Base-by-base conservation (phyloP, 2,329 filamentous ascomycete species). In the Sclerotinia borealis region DNA sequence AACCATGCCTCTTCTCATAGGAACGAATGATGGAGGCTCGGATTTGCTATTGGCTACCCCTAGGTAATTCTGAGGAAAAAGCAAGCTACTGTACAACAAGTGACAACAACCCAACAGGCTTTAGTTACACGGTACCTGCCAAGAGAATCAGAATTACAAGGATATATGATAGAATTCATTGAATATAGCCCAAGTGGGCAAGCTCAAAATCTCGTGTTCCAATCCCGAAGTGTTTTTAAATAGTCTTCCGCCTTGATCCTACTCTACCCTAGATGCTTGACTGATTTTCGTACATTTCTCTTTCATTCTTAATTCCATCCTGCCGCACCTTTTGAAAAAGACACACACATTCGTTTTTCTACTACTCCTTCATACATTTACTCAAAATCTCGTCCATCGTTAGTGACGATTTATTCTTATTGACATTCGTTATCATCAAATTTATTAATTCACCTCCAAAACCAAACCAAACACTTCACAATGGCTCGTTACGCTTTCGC, bases 401-500 rank as follows among this genome's bases (percentile, higher is more conserved):
- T 61, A 49, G 49, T 55, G 49, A 61, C 49, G 13, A 45, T 55
- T 27, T 55, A 41, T 15, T 51, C 13, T 51, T 29, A 59, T 31
- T 39, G 6, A 29, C 56, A 59, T 29, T 59, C 41, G 22, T 27
- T 25, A 48, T 27, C 17, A 59, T 27, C 31, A 27, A 59, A 13
- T 48, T 49, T 59, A n/a, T n/a, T 37, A 59, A 49, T 49, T 59
- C 22, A 36, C 31, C 31, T 25, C 25, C 22, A 47, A 22, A 47
- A 39, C 15, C 34, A 27, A 56, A 56, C 37, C n/a, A 22, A 54
- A 45, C 2, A 19, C 45, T 29, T 54, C 34, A 56, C 37, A 62
- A 62, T 62, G 60, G 60, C 60, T 31, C 60, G 60, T 22, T 62
- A 62, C 60, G 37, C 50, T 48, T 41, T 62, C 51, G 41, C 60